phyloP scores from a whole-genome alignment of 2,329 filamentous ascomycete genomes.

The Sclerotinia spermophila region DNA sequence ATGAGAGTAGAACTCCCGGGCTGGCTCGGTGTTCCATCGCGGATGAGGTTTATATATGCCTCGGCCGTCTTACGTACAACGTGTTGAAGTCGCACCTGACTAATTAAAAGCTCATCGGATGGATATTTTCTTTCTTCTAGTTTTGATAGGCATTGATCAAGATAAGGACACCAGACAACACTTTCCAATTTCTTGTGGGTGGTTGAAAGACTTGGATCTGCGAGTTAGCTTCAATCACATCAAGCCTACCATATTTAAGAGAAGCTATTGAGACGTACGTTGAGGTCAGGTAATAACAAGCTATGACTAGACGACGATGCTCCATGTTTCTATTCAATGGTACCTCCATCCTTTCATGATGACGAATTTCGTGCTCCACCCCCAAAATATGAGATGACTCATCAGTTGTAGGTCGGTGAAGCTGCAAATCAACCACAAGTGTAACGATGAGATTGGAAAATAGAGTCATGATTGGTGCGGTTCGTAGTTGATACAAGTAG shows the following conservation, averaged over 20 bases:
- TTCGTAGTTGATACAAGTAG: background rate
- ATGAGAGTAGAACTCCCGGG: background rate
- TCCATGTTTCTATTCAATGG: conserved; percentile 4
- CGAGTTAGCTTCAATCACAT: background rate
- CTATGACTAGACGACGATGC: background rate
- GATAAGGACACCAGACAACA: conserved; percentile 11
- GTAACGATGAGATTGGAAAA: background rate
- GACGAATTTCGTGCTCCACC: conserved; percentile 2
- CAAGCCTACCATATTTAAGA: background rate
- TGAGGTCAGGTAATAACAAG: conserved; percentile 7
- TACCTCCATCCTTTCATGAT: conserved; percentile 8
- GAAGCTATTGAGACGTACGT: background rate
- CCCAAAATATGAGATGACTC: conserved; percentile 4
- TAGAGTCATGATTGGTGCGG: conserved; percentile 2
- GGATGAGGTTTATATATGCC: conserved; percentile 7
- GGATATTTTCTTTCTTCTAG: background rate
- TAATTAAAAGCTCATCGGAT: conserved; percentile 1
- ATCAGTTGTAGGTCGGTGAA: conserved; percentile 1
- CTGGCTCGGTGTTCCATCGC: background rate
- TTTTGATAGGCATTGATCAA: conserved; percentile 6
- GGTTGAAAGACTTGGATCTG: conserved; percentile 1
- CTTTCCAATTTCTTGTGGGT: conserved; percentile 5
- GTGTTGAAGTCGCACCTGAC: background rate
- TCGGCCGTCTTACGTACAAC: background rate
- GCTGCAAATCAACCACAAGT: conserved; percentile 6